Conservation (phyloP, 768 basidiomycete genomes). For the Rhodotorula toruloides region DNA sequence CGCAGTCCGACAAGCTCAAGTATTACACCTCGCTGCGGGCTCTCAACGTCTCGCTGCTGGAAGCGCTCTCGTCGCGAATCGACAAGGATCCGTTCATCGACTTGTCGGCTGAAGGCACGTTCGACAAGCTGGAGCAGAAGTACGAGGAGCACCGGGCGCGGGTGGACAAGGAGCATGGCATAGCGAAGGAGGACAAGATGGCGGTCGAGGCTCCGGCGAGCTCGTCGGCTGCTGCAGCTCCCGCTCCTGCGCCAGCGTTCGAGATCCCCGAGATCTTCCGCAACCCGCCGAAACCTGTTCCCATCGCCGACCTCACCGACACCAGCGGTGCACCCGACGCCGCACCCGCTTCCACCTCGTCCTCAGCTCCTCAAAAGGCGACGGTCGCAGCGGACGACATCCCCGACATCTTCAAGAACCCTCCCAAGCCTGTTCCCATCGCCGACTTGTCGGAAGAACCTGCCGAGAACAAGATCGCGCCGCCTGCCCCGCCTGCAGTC, state of each 20-base stretch:
- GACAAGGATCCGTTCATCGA: slow-evolving; percentile 32
- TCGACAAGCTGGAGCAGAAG: slow-evolving; percentile 14
- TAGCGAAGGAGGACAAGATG: not conserved
- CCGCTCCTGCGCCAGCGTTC: not conserved
- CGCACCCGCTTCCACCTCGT: not conserved
- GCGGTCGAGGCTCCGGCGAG: not conserved
- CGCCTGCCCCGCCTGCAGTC: slow-evolving; percentile 17
- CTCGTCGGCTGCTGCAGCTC: not conserved
- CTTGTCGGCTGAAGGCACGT: not conserved
- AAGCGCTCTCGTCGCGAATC: slow-evolving; percentile 14
- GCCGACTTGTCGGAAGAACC: slow-evolving; percentile 2
- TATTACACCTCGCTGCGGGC: slow-evolving; percentile 34
- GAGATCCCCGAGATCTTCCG: slow-evolving; percentile 13
- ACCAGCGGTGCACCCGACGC: not conserved
- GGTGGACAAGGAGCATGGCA: slow-evolving; percentile 16
- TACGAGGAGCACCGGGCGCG: slow-evolving; percentile 25
- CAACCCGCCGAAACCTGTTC: slow-evolving; percentile 13
- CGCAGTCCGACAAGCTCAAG: slow-evolving; percentile 4
- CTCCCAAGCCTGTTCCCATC: slow-evolving; percentile 7
- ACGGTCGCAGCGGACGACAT: not conserved
- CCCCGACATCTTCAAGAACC: slow-evolving; percentile 18
- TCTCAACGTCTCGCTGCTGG: slow-evolving; percentile 32
- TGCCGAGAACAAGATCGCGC: not conserved
- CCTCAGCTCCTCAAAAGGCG: not conserved
- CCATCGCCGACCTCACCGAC: slow-evolving; percentile 6